Evolutionary conservation across 108 stramenopile species (phyloP), one percentile per base, ranked within the genome.

Genomic region (Asterionellopsis glacialis): DNA sequence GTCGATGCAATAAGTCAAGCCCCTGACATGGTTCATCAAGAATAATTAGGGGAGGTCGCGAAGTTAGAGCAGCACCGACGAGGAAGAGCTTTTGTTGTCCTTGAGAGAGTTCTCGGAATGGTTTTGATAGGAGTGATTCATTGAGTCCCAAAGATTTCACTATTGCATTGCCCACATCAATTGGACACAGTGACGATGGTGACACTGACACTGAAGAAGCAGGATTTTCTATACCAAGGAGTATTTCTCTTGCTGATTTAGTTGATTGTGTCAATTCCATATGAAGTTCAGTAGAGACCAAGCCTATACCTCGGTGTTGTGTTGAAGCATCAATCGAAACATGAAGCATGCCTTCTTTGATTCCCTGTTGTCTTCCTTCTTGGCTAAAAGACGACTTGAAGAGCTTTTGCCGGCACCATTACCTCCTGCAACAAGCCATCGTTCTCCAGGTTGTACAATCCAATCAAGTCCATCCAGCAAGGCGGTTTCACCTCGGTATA

Each of bases 271-370:
- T 76, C 44, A 74, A 59, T 16, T 65, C 71, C 64, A 91, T 68
- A 63, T 91, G 90, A 19, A 70, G 64, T 61, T 91, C 90, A 1
- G 90, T 91, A 0, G 90, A 88, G 3, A 88, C 84, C 84, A 80
- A 82, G 4, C 84, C 79, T 11, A 91, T 59, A 5, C 65, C 65
- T 33, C 57, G 55, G 28, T 68, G 47, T 53, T 38, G 55, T 27
- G 33, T 1, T 33, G 26, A 14, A 19, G 64, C n/a, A 44, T 19
- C 16, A 40, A 39, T 48, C 16, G 64, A 15, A 28, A 53, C 64
- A 44, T 16, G 25, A 58, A 39, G 4, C 38, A 11, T 41, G 24
- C 39, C 45, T n/a, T n/a, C 21, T n/a, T 11, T 0, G 40, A 14
- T 14, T 62, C 61, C 44, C 38, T 57, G 33, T 41, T 41, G 56